Conservation (phyloP, 805 yeast species). For the Lipomyces mesembrius region DNA sequence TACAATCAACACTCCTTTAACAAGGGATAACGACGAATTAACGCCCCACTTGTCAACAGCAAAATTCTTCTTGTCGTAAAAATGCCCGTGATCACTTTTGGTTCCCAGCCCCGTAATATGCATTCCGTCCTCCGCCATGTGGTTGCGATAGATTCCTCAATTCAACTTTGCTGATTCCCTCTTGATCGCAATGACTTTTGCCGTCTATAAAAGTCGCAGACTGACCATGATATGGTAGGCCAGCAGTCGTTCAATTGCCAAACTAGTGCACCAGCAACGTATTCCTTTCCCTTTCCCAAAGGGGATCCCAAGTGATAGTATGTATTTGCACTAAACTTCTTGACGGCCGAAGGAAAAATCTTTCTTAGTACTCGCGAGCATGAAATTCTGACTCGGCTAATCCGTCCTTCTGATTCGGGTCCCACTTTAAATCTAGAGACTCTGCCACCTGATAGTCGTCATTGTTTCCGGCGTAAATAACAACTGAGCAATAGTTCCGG, state of each 20-base stretch:
- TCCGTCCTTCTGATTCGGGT: conserved; percentile 32
- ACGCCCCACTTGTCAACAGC: conserved; percentile 52
- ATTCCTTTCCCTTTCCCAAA: conserved; percentile 46
- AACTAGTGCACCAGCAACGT: conserved; percentile 54
- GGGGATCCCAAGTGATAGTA: conserved; percentile 58
- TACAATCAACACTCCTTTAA: conserved; percentile 42
- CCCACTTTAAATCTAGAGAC: conserved; percentile 32
- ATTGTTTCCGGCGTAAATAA: conserved; percentile 53
- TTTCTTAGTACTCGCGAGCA: conserved; percentile 53
- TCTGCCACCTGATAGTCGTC: conserved; percentile 57
- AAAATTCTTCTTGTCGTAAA: conserved; percentile 41
- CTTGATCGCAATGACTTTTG: conserved; percentile 56
- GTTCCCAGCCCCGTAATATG: neutral
- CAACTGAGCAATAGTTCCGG: conserved; percentile 51
- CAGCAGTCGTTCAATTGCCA: conserved; percentile 61
- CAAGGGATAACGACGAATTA: conserved; percentile 43
- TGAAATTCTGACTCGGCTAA: conserved; percentile 42
- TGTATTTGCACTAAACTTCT: conserved; percentile 40
- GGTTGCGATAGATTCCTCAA: conserved; percentile 48
- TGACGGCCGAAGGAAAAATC: conserved; percentile 48
- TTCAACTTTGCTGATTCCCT: conserved; percentile 49
- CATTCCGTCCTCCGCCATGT: conserved; percentile 26
- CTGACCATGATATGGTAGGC: conserved; percentile 59
- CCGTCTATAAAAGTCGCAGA: conserved; percentile 50
- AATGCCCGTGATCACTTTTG: conserved; percentile 40